Conservation (phyloP, 768 basidiomycete genomes). For the Boletus vermiculosoides region DNA sequence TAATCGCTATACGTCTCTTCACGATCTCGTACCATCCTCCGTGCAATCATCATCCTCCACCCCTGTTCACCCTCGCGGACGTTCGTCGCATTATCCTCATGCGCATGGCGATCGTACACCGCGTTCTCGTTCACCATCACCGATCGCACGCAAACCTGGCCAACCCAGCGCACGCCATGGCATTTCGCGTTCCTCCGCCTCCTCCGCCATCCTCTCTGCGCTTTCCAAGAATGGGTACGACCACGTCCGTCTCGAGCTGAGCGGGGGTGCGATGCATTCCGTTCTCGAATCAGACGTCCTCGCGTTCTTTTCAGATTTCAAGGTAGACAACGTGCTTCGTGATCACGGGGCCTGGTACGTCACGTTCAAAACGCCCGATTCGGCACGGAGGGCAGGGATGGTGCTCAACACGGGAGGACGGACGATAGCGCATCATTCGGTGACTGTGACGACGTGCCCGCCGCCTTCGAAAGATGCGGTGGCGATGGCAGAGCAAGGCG, state of each 20-base stretch:
- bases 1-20: constrained; percentile 20
- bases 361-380: constrained; percentile 63
- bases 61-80: constrained; percentile 31
- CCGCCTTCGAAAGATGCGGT: constrained; percentile 36
- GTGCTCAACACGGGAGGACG: constrained; percentile 54
- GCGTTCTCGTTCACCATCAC: constrained; percentile 41
- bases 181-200: constrained; percentile 20
- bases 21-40: constrained; percentile 19
- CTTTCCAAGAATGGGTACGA: constrained; percentile 65
- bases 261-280: constrained; percentile 43
- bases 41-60: constrained; percentile 37
- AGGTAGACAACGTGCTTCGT: constrained; percentile 68
- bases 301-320: constrained; percentile 66
- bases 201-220: constrained; percentile 34
- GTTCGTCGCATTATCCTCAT: constrained; percentile 22
- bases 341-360: constrained; percentile 77
- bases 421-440: constrained; percentile 57
- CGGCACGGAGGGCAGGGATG: constrained; percentile 65
- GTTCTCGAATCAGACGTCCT: constrained; percentile 68
- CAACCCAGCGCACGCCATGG: constrained; percentile 29
- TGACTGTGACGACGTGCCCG: constrained; percentile 49
- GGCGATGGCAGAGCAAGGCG: constrained; percentile 29
- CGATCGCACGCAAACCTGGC: constrained; percentile 40
- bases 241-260: constrained; percentile 59
- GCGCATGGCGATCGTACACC: constrained; percentile 21